phyloP scores from a whole-genome alignment of 2,329 filamentous ascomycete species.

The Botryotinia convoluta region DNA sequence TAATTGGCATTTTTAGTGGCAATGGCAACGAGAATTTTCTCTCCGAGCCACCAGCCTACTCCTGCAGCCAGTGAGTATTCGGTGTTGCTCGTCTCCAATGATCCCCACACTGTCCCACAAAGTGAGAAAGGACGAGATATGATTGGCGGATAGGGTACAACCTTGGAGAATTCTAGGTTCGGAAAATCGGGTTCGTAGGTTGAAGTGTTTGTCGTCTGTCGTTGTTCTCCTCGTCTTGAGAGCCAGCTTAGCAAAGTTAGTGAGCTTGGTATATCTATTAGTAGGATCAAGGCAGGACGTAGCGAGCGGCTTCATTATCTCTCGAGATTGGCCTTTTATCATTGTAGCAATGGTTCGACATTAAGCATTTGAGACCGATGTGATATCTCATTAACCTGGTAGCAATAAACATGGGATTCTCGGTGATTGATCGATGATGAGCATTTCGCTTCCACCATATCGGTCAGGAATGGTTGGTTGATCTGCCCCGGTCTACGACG shows the following conservation, averaged over 20 bases:
- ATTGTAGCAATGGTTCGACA: not conserved
- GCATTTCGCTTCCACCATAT: constrained; percentile 7
- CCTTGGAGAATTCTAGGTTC: not conserved
- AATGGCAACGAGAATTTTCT: constrained; percentile 9
- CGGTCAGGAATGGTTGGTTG: not conserved
- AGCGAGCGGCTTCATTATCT: not conserved
- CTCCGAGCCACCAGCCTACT: not conserved
- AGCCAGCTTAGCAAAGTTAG: not conserved
- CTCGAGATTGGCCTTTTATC: not conserved
- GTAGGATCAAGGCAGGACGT: not conserved
- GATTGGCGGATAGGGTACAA: not conserved
- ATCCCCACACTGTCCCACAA: not conserved
- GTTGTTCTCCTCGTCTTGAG: not conserved
- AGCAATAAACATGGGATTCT: not conserved
- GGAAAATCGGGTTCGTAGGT: not conserved
- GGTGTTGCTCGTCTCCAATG: not conserved
- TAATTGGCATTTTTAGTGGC: constrained; percentile 3
- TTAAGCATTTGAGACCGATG: not conserved
- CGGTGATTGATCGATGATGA: not conserved
- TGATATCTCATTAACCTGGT: not conserved
- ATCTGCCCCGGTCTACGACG: not conserved
- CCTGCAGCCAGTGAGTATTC: constrained; percentile 1
- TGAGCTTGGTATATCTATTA: not conserved
- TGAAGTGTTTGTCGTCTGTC: not conserved
- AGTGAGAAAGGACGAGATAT: not conserved